phyloP scores from a whole-genome alignment of 1,139 yeast genomes.

The Candida tetrigidarum region DNA sequence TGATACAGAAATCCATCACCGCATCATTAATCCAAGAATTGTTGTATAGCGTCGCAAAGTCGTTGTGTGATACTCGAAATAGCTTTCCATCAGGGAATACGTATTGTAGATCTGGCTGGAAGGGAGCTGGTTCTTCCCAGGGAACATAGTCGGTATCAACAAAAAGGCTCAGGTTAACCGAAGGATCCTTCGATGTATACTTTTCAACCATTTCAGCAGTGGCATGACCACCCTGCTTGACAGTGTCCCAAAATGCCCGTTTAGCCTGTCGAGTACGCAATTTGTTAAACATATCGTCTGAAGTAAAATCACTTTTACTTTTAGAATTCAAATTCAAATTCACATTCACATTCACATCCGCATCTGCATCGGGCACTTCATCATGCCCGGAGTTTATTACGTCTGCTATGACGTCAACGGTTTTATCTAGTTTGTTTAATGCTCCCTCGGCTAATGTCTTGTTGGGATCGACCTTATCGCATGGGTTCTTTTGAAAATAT shows the following conservation, averaged over 20 bases:
- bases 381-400: background rate
- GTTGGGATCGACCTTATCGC: constrained; percentile 13
- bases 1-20: constrained; percentile 71
- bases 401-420: background rate
- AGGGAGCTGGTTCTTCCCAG: constrained; percentile 30
- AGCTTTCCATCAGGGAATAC: constrained; percentile 50
- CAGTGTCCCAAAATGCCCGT: constrained; percentile 3
- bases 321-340: too few species aligned
- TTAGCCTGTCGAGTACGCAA: constrained; percentile 1
- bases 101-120: constrained; percentile 57
- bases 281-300: background rate
- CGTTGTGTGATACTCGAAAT: constrained; percentile 59
- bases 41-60: constrained; percentile 68
- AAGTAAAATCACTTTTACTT: background rate
- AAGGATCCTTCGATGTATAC: background rate
- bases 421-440: constrained; percentile 1
- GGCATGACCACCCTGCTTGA: background rate
- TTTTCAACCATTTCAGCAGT: background rate
- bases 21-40: constrained; percentile 80
- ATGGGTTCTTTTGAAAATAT: constrained; percentile 15
- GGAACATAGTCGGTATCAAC: constrained; percentile 15
- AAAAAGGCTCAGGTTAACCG: constrained; percentile 9
- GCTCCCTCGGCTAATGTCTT: constrained; percentile 11
- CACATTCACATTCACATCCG: background rate
- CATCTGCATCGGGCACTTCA: background rate